A percentile compares a stretch with the other conserved stretches of the same genome.
Conservation (phyloP, 768 basidiomycete species). For the Mycena filopes region DNA sequence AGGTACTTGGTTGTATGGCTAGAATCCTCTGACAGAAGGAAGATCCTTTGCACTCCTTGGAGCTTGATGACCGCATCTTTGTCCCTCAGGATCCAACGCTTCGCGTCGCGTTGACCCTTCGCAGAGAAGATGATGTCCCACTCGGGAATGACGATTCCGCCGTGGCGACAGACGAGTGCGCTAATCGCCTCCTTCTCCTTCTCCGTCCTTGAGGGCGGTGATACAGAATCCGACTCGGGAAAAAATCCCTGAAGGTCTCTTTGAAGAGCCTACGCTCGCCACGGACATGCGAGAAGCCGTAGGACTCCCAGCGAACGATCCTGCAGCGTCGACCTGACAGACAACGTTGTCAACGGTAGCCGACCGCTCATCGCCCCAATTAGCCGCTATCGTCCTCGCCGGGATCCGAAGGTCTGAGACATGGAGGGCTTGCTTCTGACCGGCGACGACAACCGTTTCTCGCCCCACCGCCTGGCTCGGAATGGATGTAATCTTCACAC, state of each 20-base stretch:
- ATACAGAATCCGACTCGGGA: constrained; percentile 15
- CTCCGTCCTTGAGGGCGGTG: constrained; percentile 23
- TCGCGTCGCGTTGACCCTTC: constrained; percentile 59
- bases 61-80: constrained; percentile 59
- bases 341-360: constrained; percentile 56
- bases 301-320: constrained; percentile 44
- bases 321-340: constrained; percentile 51
- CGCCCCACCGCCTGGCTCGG: constrained; percentile 31
- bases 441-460: constrained; percentile 47
- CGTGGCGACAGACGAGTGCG: constrained; percentile 56
- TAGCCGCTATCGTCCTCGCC: constrained; percentile 56
- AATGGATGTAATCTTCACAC: constrained; percentile 42
- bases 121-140: constrained; percentile 66
- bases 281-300: constrained; percentile 63
- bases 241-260: constrained; percentile 44
- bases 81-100: constrained; percentile 63
- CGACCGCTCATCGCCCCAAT: constrained; percentile 66
- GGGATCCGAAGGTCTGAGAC: constrained; percentile 60
- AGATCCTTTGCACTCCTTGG: constrained; percentile 61
- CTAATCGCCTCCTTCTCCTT: constrained; percentile 56
- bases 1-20: constrained; percentile 84
- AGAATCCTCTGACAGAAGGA: constrained; percentile 73
- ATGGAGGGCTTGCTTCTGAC: constrained; percentile 50
- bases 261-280: constrained; percentile 48
- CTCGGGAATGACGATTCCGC: constrained; percentile 72